These are phyloP conservation scores for Populus deltoides DNA, from an alignment of 345 rosid genomes.

Conservation along the genomic window DNA sequence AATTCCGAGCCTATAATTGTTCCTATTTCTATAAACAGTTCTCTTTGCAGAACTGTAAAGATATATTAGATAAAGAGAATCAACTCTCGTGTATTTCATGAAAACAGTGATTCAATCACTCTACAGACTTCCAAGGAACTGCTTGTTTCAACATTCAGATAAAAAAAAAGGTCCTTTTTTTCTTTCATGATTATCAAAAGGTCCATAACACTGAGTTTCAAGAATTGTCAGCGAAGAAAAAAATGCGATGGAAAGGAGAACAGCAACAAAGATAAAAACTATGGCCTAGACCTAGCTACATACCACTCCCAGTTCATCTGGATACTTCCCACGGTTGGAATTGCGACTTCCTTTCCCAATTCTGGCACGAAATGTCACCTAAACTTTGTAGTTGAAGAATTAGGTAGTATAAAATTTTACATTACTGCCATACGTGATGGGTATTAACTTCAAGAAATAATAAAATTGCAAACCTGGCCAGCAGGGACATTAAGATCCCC, in stretches of 20 bases:
- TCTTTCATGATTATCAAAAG: background rate
- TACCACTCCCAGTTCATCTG: slow-evolving; percentile 94
- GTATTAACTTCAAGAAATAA: background rate
- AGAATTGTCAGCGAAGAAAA: background rate
- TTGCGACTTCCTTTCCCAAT: slow-evolving; percentile 66
- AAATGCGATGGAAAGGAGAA: background rate
- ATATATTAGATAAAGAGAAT: background rate
- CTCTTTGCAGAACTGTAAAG: background rate
- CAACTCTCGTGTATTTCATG: background rate
- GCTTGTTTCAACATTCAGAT: background rate
- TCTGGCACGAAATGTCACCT: slow-evolving; percentile 98
- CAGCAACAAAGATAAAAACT: background rate
- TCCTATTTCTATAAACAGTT: background rate
- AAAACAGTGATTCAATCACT: background rate
- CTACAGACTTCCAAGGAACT: background rate
- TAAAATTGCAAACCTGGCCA: slow-evolving; percentile 64
- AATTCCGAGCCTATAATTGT: background rate
- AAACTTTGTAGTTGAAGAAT: slow-evolving; percentile 21
- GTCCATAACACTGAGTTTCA: background rate
- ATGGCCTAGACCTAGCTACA: background rate
- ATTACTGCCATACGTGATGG: background rate
- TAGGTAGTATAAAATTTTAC: slow-evolving; percentile 10
- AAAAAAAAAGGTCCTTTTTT: no score
- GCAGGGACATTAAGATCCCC: slow-evolving; percentile 98
- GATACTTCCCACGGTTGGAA: slow-evolving; percentile 60